These are phyloP conservation scores for Plectosphaerella plurivora DNA, from an alignment of 2,329 filamentous ascomycete species.

Conservation along the genomic window DNA sequence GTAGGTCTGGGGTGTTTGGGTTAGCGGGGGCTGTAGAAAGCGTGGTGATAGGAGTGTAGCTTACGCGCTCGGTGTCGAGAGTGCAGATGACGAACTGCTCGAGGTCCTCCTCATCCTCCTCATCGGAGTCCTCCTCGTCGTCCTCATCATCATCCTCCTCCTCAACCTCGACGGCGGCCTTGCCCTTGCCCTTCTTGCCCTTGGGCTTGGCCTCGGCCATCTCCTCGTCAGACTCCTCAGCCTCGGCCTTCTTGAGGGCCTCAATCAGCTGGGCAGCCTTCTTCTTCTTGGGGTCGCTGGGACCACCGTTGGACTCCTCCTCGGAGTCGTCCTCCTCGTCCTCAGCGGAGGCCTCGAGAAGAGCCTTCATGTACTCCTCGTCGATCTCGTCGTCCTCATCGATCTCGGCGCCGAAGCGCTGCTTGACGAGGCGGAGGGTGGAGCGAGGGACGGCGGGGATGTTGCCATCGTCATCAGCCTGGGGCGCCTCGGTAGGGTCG, in stretches of 20 bases:
- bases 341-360: slow-evolving; percentile 49
- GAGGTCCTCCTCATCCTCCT: slow-evolving; percentile 60
- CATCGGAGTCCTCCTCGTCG: slow-evolving; percentile 53
- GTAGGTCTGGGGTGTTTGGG: slow-evolving; percentile 62
- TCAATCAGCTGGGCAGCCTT: slow-evolving; percentile 58
- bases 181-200: slow-evolving; percentile 61
- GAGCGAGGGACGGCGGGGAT: slow-evolving; percentile 64
- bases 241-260: slow-evolving; percentile 52
- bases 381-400: slow-evolving; percentile 62
- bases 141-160: slow-evolving; percentile 55
- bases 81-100: slow-evolving; percentile 96
- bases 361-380: slow-evolving; percentile 57
- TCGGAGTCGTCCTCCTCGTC: slow-evolving; percentile 50
- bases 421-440: slow-evolving; percentile 86
- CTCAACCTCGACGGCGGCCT: slow-evolving; percentile 59
- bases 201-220: slow-evolving; percentile 67
- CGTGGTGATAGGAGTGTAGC: slow-evolving; percentile 14
- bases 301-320: slow-evolving; percentile 71
- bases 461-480: slow-evolving; percentile 60
- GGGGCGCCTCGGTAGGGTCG: slow-evolving; percentile 75
- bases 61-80: slow-evolving; percentile 85
- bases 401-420: slow-evolving; percentile 50
- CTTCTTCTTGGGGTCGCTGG: slow-evolving; percentile 87
- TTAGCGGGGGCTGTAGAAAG: background rate
- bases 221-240: slow-evolving; percentile 61